Evolutionary conservation across 306 rosid species (phyloP).

Genomic region (Prunus fruticosa): DNA sequence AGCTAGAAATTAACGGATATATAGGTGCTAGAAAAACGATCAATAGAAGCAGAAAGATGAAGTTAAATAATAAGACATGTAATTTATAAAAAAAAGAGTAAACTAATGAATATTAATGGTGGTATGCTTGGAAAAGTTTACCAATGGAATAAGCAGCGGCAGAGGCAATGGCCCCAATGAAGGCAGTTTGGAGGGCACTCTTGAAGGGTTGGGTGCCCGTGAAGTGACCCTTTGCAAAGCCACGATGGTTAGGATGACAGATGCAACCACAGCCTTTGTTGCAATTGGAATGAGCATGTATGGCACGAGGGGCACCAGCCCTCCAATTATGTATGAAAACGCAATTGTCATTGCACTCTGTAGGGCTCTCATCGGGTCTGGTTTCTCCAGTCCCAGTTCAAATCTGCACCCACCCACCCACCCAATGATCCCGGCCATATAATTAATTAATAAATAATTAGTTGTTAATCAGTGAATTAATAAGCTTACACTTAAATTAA

Average conservation of each 20-base stretch:
- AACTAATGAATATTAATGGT: too few relatives aligned
- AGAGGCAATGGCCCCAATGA: slow-evolving; percentile 84
- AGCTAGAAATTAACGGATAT: too few relatives aligned
- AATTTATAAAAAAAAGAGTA: too few relatives aligned
- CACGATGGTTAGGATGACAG: slow-evolving; percentile 56
- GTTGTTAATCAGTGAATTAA: too few relatives aligned
- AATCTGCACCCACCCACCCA: too few relatives aligned
- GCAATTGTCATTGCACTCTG: slow-evolving; percentile 88
- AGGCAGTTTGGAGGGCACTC: slow-evolving; percentile 78
- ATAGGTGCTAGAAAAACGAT: not conserved
- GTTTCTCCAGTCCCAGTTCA: slow-evolving; percentile 88
- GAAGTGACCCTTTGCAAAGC: slow-evolving; percentile 87
- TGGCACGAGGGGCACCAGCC: slow-evolving; percentile 69
- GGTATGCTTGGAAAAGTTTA: slow-evolving; percentile 45
- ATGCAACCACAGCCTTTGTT: slow-evolving; percentile 55
- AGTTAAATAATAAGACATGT: not conserved
- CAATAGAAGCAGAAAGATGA: not conserved
- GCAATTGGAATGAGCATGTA: slow-evolving; percentile 65
- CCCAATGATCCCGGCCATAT: too few relatives aligned
- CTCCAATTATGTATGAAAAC: slow-evolving; percentile 66
- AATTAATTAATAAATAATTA: too few relatives aligned
- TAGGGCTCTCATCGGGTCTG: slow-evolving; percentile 89
- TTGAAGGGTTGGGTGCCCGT: slow-evolving; percentile 67
- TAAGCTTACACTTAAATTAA: not conserved
- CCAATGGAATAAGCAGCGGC: slow-evolving; percentile 85